These are phyloP conservation scores for Pseudocercospora eumusae DNA, from an alignment of 2,329 filamentous ascomycete genomes.

Conservation along the genomic window DNA sequence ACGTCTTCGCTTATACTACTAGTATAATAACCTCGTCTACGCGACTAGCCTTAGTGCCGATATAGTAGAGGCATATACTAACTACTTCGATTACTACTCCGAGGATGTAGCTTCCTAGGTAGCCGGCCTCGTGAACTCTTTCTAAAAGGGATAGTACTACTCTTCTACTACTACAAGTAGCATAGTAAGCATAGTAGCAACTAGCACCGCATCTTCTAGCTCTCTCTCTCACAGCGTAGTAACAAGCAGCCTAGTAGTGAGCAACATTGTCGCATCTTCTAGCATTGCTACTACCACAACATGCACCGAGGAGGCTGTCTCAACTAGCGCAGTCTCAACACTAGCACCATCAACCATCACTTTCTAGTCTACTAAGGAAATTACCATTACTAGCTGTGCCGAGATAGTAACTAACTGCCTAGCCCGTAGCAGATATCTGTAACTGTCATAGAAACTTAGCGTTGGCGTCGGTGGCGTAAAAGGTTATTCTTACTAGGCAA, in stretches of 20 bases:
- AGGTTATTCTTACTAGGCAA: no score
- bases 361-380: constrained; percentile 22
- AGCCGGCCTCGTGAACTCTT: constrained; percentile 27
- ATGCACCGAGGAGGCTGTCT: neutral
- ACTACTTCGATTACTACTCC: constrained; percentile 43
- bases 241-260: neutral
- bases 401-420: constrained; percentile 25
- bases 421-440: constrained; percentile 24
- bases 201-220: neutral
- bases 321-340: neutral
- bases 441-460: no score
- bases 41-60: constrained; percentile 37
- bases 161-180: neutral
- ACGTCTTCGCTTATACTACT: constrained; percentile 43
- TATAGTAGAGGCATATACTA: constrained; percentile 40
- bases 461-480: no score
- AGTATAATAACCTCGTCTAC: constrained; percentile 45
- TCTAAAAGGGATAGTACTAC: constrained; percentile 11
- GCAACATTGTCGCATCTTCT: neutral
- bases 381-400: constrained; percentile 31
- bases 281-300: neutral
- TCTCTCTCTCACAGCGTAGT: neutral
- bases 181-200: neutral
- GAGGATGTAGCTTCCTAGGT: constrained; percentile 33
- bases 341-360: constrained; percentile 1